Evolutionary conservation across 2,329 filamentous ascomycete genomes (phyloP).

Genomic region (Alternaria ethzedia): DNA sequence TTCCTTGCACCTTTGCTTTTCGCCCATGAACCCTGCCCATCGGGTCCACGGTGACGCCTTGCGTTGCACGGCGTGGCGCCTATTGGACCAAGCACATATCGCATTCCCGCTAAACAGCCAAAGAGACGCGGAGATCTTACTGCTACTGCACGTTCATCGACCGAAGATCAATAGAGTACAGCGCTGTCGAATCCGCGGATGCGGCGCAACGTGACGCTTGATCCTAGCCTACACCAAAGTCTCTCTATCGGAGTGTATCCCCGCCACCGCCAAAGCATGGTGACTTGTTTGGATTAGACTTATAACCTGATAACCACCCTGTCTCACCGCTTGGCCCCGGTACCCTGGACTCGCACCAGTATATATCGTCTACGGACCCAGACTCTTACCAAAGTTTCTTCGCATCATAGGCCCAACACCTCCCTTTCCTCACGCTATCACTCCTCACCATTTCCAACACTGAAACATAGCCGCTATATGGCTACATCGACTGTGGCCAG

Average conservation of each 20-base stretch:
- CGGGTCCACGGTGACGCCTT: conserved; percentile 29
- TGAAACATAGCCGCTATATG: conserved; percentile 9
- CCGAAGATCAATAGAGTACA: conserved; percentile 30
- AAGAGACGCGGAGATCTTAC: conserved; percentile 32
- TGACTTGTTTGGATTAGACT: conserved; percentile 19
- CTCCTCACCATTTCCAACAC: conserved; percentile 14
- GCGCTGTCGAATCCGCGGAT: conserved; percentile 35
- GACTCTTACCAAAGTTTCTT: conserved; percentile 38
- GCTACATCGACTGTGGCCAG: conserved; percentile 23
- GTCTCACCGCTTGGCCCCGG: conserved; percentile 41
- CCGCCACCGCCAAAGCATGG: conserved; percentile 30
- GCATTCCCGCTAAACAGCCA: conserved; percentile 27
- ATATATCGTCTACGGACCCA: conserved; percentile 41
- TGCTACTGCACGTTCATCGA: conserved; percentile 28
- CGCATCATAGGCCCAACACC: conserved; percentile 19
- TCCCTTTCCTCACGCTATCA: conserved; percentile 21
- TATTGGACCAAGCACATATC: conserved; percentile 32
- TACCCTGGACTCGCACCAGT: conserved; percentile 35
- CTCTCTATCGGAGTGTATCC: conserved; percentile 11
- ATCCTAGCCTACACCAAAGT: conserved; percentile 29
- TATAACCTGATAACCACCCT: conserved; percentile 41
- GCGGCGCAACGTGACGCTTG: conserved; percentile 41
- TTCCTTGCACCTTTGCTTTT: conserved; percentile 42
- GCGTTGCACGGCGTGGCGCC: conserved; percentile 16
- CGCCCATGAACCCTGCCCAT: conserved; percentile 30